Base-by-base conservation (phyloP, 208 protist genomes). In the Acanthamoeba royreba region DNA sequence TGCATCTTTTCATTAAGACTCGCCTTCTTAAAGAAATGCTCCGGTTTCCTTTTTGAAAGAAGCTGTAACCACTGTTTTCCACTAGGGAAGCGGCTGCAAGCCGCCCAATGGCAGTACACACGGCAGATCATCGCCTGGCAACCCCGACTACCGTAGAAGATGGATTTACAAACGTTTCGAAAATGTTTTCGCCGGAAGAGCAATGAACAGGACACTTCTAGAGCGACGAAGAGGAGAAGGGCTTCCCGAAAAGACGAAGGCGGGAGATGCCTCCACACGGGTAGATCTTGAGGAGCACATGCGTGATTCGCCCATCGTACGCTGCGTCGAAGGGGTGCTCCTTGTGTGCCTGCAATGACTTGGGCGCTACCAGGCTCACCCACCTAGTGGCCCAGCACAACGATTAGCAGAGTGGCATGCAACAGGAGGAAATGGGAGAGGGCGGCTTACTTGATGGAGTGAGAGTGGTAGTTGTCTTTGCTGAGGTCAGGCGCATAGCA, bases 211-310 rank as follows among this genome's bases (percentile, higher is more conserved):
- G n/a, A n/a, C n/a, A n/a, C n/a, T 33, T 49, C 19, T 72, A 86
- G 28, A 86, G 38, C 3, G 74, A 33, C 11, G 74, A 86, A 33
- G 74, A 63, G 15, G n/a, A 15, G 74, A 11, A n/a, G 74, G 83
- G 83, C 83, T 49, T 43, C n/a, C 83, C 83, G 66, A 90, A 90
- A 33, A 90, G 52, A 13, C 83, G 83, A 9, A 90, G 52, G 0
- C 83, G 31, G 7, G 83, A 90, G 28, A 90, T 69, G 38, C 83
- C 83, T 4, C 83, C 83, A 22, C 83, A 90, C n/a, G 83, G 83
- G 83, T 90, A 90, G 43, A 90, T 69, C 83, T 90, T 90, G 52
- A 90, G 83, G 35, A 90, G 83, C 15, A 66, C 83, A 66, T 90
- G 83, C 35, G 83, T 90, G 7, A 55, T 28, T 13, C 53, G 83